Percentiles rank a stretch among this genome's conserved stretches.
Evolutionary conservation across 371 early-diverging fungal species (phyloP).

Genomic region (Dinochytrium kinnereticum): DNA sequence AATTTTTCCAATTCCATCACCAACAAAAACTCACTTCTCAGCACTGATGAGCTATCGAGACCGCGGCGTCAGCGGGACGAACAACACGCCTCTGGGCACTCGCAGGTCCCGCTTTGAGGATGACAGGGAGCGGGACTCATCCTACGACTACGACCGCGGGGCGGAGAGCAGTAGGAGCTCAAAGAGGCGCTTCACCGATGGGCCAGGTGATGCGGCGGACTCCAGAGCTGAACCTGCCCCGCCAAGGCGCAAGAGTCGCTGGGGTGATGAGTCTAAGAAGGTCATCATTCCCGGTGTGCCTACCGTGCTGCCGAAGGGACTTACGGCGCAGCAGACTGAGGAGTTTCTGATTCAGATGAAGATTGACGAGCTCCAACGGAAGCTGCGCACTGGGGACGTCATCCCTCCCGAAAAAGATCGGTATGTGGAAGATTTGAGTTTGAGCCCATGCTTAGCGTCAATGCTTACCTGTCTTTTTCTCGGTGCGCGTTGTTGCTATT

Average conservation of each 20-base stretch:
- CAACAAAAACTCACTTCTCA: too few relatives aligned
- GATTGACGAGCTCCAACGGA: slow-evolving; percentile 86
- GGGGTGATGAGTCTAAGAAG: slow-evolving; percentile 80
- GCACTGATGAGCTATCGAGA: too few relatives aligned
- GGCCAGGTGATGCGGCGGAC: neutral
- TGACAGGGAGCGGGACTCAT: neutral
- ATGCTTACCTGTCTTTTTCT: neutral
- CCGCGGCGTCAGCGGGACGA: neutral
- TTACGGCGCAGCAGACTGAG: slow-evolving; percentile 81
- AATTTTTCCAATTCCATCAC: too few relatives aligned
- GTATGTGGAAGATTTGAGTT: slow-evolving; percentile 46
- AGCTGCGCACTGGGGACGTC: slow-evolving; percentile 79
- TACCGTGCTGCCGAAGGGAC: slow-evolving; percentile 76
- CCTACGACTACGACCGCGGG: neutral
- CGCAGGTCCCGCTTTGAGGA: neutral
- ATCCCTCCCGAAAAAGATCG: slow-evolving; percentile 77
- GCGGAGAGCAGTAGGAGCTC: neutral
- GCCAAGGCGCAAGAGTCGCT: slow-evolving; percentile 58
- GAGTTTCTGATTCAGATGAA: slow-evolving; percentile 84
- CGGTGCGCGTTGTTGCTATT: neutral
- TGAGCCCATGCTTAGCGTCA: too few relatives aligned
- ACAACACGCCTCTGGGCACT: neutral
- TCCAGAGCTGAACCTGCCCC: neutral
- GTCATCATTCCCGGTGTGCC: slow-evolving; percentile 80
- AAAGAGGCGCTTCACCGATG: neutral